Evolutionary conservation across 805 yeast species (phyloP).

Genomic region (Candida oleophila): DNA sequence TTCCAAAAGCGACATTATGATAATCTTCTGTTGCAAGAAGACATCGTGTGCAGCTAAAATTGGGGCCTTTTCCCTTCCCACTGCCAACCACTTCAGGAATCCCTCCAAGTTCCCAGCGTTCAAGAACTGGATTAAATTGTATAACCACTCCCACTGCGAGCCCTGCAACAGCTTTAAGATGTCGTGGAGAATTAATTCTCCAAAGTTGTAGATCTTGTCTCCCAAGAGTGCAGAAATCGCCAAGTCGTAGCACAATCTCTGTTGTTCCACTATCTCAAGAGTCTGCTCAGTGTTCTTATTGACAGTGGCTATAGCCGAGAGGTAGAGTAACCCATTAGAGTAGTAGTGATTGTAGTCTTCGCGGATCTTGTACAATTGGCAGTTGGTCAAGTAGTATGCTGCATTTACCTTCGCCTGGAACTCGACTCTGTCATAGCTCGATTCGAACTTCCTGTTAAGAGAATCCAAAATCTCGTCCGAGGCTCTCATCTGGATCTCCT

Average conservation of each 20-base stretch:
- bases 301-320: constrained; percentile 58
- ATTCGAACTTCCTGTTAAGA: constrained; percentile 57
- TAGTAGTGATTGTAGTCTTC: constrained; percentile 82
- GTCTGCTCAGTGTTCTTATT: not conserved
- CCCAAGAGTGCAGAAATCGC: constrained; percentile 87
- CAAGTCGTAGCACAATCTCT: constrained; percentile 65
- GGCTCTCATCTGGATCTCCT: constrained; percentile 42
- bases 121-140: constrained; percentile 64
- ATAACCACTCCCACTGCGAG: constrained; percentile 64
- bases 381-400: constrained; percentile 76
- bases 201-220: constrained; percentile 90
- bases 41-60: constrained; percentile 55
- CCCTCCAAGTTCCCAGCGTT: constrained; percentile 73
- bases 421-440: constrained; percentile 20
- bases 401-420: constrained; percentile 63
- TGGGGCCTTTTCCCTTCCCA: constrained; percentile 45
- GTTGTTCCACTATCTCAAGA: constrained; percentile 34
- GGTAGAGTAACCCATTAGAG: constrained; percentile 73
- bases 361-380: constrained; percentile 71
- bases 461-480: constrained; percentile 61
- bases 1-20: constrained; percentile 89
- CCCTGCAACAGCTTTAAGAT: constrained; percentile 56
- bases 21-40: constrained; percentile 84
- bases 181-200: constrained; percentile 90
- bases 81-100: constrained; percentile 53